Evolutionary conservation across 2,329 filamentous ascomycete species (phyloP), one percentile per base, ranked within the genome.

Genomic region (Purpureocillium takamizusanense): DNA sequence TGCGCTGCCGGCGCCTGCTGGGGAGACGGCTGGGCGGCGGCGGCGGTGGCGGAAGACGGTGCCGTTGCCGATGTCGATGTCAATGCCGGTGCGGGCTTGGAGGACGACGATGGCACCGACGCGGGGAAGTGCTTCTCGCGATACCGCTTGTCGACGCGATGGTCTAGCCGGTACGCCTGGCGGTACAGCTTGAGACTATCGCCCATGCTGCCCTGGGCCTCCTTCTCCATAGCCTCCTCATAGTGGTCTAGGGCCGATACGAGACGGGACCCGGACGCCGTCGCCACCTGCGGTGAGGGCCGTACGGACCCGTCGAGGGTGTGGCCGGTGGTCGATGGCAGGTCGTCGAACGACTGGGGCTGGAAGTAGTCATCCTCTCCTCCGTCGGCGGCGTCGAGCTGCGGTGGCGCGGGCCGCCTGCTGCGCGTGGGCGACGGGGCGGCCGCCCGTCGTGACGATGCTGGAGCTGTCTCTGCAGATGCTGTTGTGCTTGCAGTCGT

Each of bases 171-270:
- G 59, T 94, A 97, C 1, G 92, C 92, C 59, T 83, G 88, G 34
- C 92, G 78, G 60, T 98, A 98, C 36, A 94, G 73, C 47, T 76
- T 78, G 39, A 98, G 59, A 55, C 90, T 97, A 46, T 97, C 90
- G 5, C 89, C 88, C 36, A 97, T 69, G 45, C 78, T 92, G 1
- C 92, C 92, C 51, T 84, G 77, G 0, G 73, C 76, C 62, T 98
- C 92, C 59, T 81, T 88, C 61, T 94, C 84, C 40, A 95, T 89
- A 4, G 90, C 92, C 55, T 77, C 78, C 57, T 97, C 92, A 52
- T 92, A 97, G 59, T 95, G 86, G 51, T 97, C 92, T 13, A 98
- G 63, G 1, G 92, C 92, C 10, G 89, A 85, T 16, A 69, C 67
- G 4, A 84, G 84, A 49, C 83, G 61, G 40, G 48, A 57, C 10